Conservation (phyloP, 2,329 filamentous ascomycete species). For the Cladosporium sp. region DNA sequence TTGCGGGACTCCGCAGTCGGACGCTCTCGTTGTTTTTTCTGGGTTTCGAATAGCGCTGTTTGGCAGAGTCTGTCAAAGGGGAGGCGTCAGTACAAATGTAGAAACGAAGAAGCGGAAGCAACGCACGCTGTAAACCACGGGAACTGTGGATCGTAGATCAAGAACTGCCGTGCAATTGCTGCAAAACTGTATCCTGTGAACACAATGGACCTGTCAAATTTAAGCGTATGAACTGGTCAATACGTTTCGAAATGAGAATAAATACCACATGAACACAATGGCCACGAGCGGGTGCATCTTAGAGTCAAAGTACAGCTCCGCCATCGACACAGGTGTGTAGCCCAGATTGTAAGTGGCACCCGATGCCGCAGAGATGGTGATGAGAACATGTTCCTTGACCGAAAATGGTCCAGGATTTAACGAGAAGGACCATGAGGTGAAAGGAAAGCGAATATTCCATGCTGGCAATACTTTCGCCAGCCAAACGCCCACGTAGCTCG, state of each 20-base stretch:
- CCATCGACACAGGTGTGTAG: constrained; percentile 51
- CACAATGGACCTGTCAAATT: constrained; percentile 38
- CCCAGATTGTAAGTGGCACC: constrained; percentile 19
- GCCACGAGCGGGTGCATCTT: constrained; percentile 51
- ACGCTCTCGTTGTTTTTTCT: constrained; percentile 47
- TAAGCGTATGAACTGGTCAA: too few species aligned
- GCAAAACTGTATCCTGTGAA: constrained; percentile 58
- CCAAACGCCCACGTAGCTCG: constrained; percentile 47
- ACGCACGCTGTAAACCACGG: constrained; percentile 51
- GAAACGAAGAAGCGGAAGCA: constrained; percentile 14
- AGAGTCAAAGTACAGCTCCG: constrained; percentile 55
- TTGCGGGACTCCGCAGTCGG: constrained; percentile 48
- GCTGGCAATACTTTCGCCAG: constrained; percentile 49
- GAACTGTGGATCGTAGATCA: constrained; percentile 57
- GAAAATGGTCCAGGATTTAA: constrained; percentile 56
- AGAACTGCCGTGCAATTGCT: constrained; percentile 53
- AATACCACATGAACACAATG: constrained; percentile 55
- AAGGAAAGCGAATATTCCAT: constrained; percentile 45
- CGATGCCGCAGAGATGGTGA: constrained; percentile 41
- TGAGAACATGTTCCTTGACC: constrained; percentile 56
- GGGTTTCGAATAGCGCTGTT: constrained; percentile 56
- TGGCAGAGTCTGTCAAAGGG: constrained; percentile 26
- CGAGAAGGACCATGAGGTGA: constrained; percentile 47
- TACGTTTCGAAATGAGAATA: neutral
- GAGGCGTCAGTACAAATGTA: neutral